Percentiles rank a stretch among this genome's conserved stretches.
These are phyloP conservation scores for Colletotrichum sidae DNA, from an alignment of 2,329 filamentous ascomycete genomes.

Conservation along the genomic window DNA sequence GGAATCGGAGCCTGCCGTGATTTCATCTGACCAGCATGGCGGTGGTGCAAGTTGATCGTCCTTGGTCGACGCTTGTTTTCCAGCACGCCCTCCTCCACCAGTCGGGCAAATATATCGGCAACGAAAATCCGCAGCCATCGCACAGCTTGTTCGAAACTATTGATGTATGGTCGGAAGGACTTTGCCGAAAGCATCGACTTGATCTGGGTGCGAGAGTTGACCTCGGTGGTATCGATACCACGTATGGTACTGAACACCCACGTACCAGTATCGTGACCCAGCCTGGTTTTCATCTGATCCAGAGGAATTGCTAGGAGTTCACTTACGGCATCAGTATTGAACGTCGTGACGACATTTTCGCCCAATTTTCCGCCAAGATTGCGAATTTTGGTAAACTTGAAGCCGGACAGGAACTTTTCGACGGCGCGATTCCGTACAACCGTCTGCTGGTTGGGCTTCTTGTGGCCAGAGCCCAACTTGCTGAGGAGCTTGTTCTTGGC, in stretches of 20 bases:
- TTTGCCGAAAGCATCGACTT: conserved; percentile 98
- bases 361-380: conserved; percentile 96
- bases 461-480: conserved; percentile 90
- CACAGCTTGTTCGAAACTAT: conserved; percentile 78
- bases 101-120: conserved; percentile 88
- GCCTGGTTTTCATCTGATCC: conserved; percentile 79
- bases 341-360: conserved; percentile 83
- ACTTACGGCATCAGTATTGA: conserved; percentile 82
- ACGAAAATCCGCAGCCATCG: conserved; percentile 93
- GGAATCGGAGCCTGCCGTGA: conserved; percentile 84
- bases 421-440: conserved; percentile 90
- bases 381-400: conserved; percentile 95
- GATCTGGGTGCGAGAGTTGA: conserved; percentile 91
- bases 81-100: conserved; percentile 90
- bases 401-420: conserved; percentile 80
- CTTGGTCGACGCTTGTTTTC: conserved; percentile 89
- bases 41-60: conserved; percentile 86
- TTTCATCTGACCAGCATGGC: conserved; percentile 77
- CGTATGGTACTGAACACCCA: conserved; percentile 90
- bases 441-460: conserved; percentile 95
- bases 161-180: conserved; percentile 89
- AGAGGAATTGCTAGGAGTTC: conserved; percentile 80
- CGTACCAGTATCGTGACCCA: conserved; percentile 85
- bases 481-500: conserved; percentile 94
- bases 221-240: conserved; percentile 87